Base-by-base conservation (phyloP, 1,284 basidiomycete species). In the Boletus mariae region DNA sequence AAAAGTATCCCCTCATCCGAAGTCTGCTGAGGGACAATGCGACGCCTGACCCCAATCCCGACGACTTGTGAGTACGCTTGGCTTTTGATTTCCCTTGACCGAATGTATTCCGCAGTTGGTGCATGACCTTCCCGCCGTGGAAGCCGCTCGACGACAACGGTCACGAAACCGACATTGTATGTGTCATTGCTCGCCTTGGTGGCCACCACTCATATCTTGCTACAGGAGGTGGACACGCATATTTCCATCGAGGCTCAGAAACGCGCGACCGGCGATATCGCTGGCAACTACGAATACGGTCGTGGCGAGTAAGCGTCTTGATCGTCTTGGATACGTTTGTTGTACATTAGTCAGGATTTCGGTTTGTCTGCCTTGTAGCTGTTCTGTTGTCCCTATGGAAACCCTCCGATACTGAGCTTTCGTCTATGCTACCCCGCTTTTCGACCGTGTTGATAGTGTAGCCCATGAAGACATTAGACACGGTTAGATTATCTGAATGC, bases 401-500 rank as follows among this genome's bases (percentile, higher is more conserved):
- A 29, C 42, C 42, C 15, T 12, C 13, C 11, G 28, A 44, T 32
- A 45, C 17, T 17, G 43, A 10, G 17, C 29, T 12, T 20, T 45
- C 9, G 12, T 7, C 15, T 45, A 45, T 45, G 43, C n/a, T 45
- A 28, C 26, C 15, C 42, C 5, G 13, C 10, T 10, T 29, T 29
- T 29, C 9, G 25, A 28, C 25, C 37, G 38, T 41, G 11, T 23
- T 41, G 38, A 5, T 38, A 38, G n/a, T 20, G 17, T 40, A 40
- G 17, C 20, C 20, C 2, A 20, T 20, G 2, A 20, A 20, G 20
- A 20, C 20, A 34, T 44, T 26, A 44, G n/a, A 44, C 25, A 29
- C 17, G 17, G 43, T 35, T 35, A 59, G 51, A 58, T 58, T 54
- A 57, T 43, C 54, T 64, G 52, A 55, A 38, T 61, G 59, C 61